These are phyloP conservation scores for Phlyctochytrium arcticum DNA, from an alignment of 192 early-diverging fungal species.

Conservation along the genomic window DNA sequence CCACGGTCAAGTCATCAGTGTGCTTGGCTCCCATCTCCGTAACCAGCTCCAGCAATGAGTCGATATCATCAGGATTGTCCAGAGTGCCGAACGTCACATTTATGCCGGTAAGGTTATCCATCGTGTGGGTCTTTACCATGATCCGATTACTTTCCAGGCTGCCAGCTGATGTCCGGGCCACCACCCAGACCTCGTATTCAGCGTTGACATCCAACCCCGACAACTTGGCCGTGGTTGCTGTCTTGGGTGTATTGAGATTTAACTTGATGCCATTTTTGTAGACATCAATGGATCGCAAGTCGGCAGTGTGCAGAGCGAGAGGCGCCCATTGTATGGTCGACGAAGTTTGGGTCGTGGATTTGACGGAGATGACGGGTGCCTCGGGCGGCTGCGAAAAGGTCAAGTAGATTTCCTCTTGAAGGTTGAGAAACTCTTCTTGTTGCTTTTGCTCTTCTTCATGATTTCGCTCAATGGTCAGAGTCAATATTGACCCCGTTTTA, in stretches of 20 bases:
- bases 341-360: constrained; percentile 71
- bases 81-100: constrained; percentile 92
- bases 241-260: constrained; percentile 51
- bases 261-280: constrained; percentile 85
- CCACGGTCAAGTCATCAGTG: constrained; percentile 76
- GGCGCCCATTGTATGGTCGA: constrained; percentile 89
- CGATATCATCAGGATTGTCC: constrained; percentile 66
- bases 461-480: constrained; percentile 91
- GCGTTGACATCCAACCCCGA: constrained; percentile 88
- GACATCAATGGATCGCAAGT: constrained; percentile 82
- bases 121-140: constrained; percentile 75
- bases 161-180: constrained; percentile 90
- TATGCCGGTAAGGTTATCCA: constrained; percentile 98
- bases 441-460: constrained; percentile 76
- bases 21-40: constrained; percentile 83
- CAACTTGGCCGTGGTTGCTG: constrained; percentile 62
- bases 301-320: constrained; percentile 74
- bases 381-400: constrained; percentile 76
- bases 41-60: constrained; percentile 68
- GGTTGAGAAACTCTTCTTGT: constrained; percentile 72
- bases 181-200: constrained; percentile 86
- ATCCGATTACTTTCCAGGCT: constrained; percentile 73
- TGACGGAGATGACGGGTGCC: constrained; percentile 71
- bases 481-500: constrained; percentile 90
- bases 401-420: constrained; percentile 82